phyloP scores from a whole-genome alignment of 306 rosid genomes.

The Dryas alaskensis region DNA sequence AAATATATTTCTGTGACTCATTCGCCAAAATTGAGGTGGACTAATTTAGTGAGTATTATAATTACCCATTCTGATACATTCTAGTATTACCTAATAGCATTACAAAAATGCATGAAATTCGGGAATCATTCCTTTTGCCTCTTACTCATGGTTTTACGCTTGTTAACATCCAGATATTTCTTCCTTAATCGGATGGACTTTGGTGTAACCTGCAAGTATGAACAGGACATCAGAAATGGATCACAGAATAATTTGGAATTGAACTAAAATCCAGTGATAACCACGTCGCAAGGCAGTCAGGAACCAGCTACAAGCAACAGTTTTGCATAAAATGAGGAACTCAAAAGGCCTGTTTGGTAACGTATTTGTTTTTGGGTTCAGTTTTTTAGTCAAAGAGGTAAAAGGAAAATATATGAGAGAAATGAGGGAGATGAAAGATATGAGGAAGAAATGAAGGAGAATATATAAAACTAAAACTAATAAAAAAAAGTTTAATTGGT shows the following conservation, averaged over 20 bases:
- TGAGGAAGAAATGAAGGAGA: too few species aligned
- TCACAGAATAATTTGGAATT: background rate
- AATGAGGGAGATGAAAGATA: background rate
- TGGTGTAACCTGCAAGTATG: slow-evolving; percentile 73
- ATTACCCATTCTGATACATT: slow-evolving; percentile 10
- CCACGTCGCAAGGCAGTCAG: background rate
- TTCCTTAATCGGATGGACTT: slow-evolving; percentile 82
- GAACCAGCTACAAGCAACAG: background rate
- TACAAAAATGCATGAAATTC: slow-evolving; percentile 34
- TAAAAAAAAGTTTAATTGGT: background rate
- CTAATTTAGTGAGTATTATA: slow-evolving; percentile 19
- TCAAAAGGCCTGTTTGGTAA: background rate
- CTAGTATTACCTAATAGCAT: background rate
- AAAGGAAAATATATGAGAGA: background rate
- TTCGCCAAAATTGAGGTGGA: slow-evolving; percentile 32
- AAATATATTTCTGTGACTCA: slow-evolving; percentile 28
- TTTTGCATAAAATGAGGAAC: background rate
- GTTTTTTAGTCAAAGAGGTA: background rate
- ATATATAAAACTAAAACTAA: too few species aligned
- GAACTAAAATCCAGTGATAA: background rate
- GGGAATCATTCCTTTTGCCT: slow-evolving; percentile 61
- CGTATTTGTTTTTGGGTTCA: background rate
- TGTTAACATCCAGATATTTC: slow-evolving; percentile 82
- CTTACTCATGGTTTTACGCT: slow-evolving; percentile 86
- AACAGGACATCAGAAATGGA: slow-evolving; percentile 8